Conservation (phyloP, 2,329 filamentous ascomycete species). For the Penicillium sp. region DNA sequence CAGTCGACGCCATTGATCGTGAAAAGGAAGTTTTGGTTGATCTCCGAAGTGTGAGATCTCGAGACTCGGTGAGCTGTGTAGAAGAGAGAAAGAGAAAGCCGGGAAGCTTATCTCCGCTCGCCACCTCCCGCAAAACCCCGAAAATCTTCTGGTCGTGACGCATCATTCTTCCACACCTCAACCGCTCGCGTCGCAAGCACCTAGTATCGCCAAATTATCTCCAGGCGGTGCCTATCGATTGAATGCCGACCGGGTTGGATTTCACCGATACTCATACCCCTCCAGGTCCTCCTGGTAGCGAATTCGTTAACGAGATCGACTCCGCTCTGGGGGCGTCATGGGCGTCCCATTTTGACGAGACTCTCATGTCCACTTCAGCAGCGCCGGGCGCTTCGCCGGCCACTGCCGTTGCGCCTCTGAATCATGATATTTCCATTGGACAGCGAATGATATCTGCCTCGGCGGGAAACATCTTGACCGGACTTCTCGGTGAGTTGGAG, state of each 20-base stretch:
- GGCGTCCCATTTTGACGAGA: conserved; percentile 32
- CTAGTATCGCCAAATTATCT: neutral
- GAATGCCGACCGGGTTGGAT: conserved; percentile 17
- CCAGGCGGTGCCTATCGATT: conserved; percentile 5
- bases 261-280: conserved; percentile 5
- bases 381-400: conserved; percentile 24
- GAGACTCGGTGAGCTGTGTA: conserved; percentile 1
- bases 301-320: conserved; percentile 15
- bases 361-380: conserved; percentile 34
- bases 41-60: neutral
- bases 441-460: conserved; percentile 97
- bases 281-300: conserved; percentile 6
- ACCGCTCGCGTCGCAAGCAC: neutral
- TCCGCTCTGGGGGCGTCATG: conserved; percentile 28
- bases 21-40: neutral
- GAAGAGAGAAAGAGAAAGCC: neutral
- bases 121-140: conserved; percentile 28
- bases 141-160: conserved; percentile 26
- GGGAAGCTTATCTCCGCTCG: conserved; percentile 25
- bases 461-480: conserved; percentile 85
- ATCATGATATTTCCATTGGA: conserved; percentile 66
- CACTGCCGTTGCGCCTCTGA: conserved; percentile 17
- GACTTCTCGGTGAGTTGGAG: conserved; percentile 69
- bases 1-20: conserved; percentile 7
- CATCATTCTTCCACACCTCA: conserved; percentile 5